A percentile compares a stretch with the other conserved stretches of the same genome.
These are phyloP conservation scores for Albatrellus sp. DNA, from an alignment of 1,284 basidiomycete species.

Conservation along the genomic window DNA sequence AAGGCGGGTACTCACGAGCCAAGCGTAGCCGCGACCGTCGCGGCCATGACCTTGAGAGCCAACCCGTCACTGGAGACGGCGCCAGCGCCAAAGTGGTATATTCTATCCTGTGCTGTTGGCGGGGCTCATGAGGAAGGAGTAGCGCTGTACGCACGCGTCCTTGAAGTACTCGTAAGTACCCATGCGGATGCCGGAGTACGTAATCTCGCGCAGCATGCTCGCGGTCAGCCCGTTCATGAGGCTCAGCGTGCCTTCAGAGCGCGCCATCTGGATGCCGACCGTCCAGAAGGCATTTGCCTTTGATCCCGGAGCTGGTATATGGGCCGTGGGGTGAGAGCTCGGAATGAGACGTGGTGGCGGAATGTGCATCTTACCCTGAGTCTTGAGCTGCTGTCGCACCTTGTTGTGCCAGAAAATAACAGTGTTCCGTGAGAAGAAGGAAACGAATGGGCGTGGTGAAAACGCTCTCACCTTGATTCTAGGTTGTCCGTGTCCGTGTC, in stretches of 20 bases:
- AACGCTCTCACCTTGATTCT: constrained; percentile 16
- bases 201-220: constrained; percentile 24
- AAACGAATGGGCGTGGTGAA: too few species aligned
- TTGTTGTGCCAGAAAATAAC: constrained; percentile 4
- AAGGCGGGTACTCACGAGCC: constrained; percentile 17
- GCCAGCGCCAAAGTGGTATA: constrained; percentile 16
- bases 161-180: constrained; percentile 29
- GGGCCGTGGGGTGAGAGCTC: background rate
- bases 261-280: constrained; percentile 22
- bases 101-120: background rate
- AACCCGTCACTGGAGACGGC: constrained; percentile 21
- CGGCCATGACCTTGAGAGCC: constrained; percentile 22
- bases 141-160: constrained; percentile 18
- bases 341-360: background rate
- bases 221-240: constrained; percentile 24
- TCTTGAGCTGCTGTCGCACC: constrained; percentile 25
- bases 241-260: constrained; percentile 20
- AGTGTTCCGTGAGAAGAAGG: background rate
- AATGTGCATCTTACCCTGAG: constrained; percentile 16
- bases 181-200: constrained; percentile 25
- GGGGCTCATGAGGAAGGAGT: background rate
- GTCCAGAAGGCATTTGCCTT: constrained; percentile 22
- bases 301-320: constrained; percentile 16
- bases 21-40: constrained; percentile 22
- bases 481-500: background rate